phyloP scores from a whole-genome alignment of 148 eudicot species.

The Dianthus caryophyllus region DNA sequence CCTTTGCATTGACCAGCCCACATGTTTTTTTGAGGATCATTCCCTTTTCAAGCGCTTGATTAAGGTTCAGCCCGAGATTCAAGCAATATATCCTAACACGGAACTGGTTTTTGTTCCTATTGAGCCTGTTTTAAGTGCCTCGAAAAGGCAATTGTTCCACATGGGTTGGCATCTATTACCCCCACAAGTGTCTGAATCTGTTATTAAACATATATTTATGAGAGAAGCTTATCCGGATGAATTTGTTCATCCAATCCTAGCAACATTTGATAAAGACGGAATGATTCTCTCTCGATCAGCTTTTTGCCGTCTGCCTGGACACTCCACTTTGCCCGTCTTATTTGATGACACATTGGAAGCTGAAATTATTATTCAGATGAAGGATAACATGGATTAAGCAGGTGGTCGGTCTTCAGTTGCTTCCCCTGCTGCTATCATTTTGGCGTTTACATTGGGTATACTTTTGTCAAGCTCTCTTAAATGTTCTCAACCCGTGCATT shows the following conservation, averaged over 20 bases:
- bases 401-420: no score
- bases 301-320: not conserved
- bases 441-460: no score
- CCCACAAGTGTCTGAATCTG: not conserved
- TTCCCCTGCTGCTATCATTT: no score
- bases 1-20: slow-evolving; percentile 1
- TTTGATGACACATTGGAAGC: not conserved
- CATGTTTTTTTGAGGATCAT: no score
- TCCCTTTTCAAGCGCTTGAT: no score
- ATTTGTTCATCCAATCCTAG: not conserved
- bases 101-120: not conserved
- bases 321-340: not conserved
- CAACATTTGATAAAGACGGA: not conserved
- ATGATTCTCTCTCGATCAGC: not conserved
- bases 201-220: not conserved
- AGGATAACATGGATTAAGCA: no score
- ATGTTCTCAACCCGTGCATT: no score
- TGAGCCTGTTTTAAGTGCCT: not conserved
- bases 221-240: not conserved
- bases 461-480: no score
- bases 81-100: not conserved
- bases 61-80: no score
- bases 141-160: not conserved
- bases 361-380: not conserved
- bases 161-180: not conserved